Base-by-base conservation (phyloP, 116 monocot species). In the Dioscorea cayenensis region DNA sequence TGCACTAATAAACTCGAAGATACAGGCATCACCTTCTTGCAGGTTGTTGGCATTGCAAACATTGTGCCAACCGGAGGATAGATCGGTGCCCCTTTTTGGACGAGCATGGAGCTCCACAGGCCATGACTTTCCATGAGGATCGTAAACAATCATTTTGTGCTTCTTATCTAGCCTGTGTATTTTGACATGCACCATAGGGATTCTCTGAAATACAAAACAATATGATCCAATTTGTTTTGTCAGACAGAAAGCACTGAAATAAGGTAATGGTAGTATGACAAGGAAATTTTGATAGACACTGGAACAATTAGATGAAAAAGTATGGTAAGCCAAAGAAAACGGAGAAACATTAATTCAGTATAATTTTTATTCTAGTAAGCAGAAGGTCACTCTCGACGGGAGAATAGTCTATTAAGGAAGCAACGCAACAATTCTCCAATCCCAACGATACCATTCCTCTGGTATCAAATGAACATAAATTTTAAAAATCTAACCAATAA, bases 21-120 rank as follows among this genome's bases (percentile, higher is more conserved):
- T 23, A 50, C 85, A 85, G 21, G 63, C 32, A 35, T 85, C 73
- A n/a, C 75, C 78, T 21, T 36, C 49, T 25, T 19, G 43, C 75
- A 85, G 49, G 18, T 73, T 63, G 66, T 85, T 85, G 8, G 36
- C 72, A 20, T 19, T n/a, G 2, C 19, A 49, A 14, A 85, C 76
- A 6, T 65, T 36, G 4, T 37, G 22, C 85, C 85, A 85, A 7
- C 78, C 64, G 9, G 32, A 18, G 20, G 66, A 49, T 49, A 67
- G 32, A 14, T 63, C 32, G 5, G 55, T 36, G n/a, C 59, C 25
- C 6, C 60, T 38, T 2, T 37, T 37, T 13, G 20, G 64, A 27
- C 29, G 14, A 8, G 27, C 21, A 28, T 49, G 14, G 28, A 67
- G 48, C 18, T n/a, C 17, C 6, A 76, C 79, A 35, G 28, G 20